Evolutionary conservation across 2,329 filamentous ascomycete genomes (phyloP), one percentile per base, ranked within the genome.

Genomic region (Blastomyces parvus): DNA sequence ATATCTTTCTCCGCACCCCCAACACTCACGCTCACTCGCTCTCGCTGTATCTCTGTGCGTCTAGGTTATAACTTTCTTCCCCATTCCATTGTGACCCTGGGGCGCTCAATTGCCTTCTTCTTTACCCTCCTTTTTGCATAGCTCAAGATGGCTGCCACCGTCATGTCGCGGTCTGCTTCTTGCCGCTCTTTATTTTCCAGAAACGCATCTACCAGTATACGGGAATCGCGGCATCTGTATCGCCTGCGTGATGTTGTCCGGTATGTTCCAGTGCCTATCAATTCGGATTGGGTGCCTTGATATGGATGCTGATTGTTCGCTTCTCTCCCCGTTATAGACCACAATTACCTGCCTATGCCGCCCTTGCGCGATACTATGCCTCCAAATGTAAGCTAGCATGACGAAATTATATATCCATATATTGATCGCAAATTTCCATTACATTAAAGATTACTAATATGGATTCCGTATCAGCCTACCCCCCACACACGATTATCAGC

Each of bases 401-500:
- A 62, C 46, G 56, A 52, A 59, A 60, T 38, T 30, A 30, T 38
- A 13, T 11, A 11, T 38, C 11, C 13, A 38, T 65, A 64, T 66
- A 67, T 52, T 66, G 63, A 62, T 63, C 19, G 33, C 19, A 13
- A 60, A 19, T 14, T 33, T 48, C 36, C 53, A 53, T 61, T 55
- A 33, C 8, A 22, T 27, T 61, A 27, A 30, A 6, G 46, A 7
- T 55, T 55, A 61, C 46, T 46, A 14, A 60, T 33, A 22, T 36
- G 7, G n/a, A 59, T 59, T 2, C 27, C 22, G 8, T 13, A 13
- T 17, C 53, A 94, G 95, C 93, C 59, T 97, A 90, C 82, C 95
- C 94, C 69, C 86, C 91, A 70, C 94, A 99, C 82, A 93, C 89
- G 70, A 83, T 99, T 78, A 88, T 99, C 81, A 94, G 86, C 83